Evolutionary conservation across 805 yeast species (phyloP), one percentile per base, ranked within the genome.

Genomic region (Zygosaccharomyces gambellarensis): DNA sequence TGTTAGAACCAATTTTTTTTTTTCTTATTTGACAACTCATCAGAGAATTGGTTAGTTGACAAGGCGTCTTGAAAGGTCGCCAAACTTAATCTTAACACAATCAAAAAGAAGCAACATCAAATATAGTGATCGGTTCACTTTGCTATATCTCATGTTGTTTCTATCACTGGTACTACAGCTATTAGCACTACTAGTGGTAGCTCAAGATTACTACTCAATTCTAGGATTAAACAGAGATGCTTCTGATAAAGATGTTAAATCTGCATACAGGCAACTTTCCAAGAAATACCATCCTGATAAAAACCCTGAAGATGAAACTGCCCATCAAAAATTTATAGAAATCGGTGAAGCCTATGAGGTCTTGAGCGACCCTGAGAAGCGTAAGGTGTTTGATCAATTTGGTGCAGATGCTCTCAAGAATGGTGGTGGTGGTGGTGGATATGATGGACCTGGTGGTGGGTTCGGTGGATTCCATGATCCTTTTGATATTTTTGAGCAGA

Each of bases 271-370:
- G 56, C 78, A 80, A 48, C 70, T 92, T 55, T 83, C 90, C 56
- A 85, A 88, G 65, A 87, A 87, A 63, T 89, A 79, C 68, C 99
- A 92, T 63, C 99, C 99, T 2, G 99, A 92, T 69, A 92, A 92
- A 71, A 94, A 92, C 64, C 83, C 85, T 4, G 85, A 84, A 5
- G 80, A 84, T 58, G 89, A 87, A 7, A 85, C 78, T 27, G 96
- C 97, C 0, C 90, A 87, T 56, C 83, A 85, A 44, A 83, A 80
- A 69, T 94, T 90, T 65, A 83, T 94, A 45, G 95, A 90, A 68
- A 79, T 94, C 27, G 96, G 96, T 12, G 95, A 86, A 62, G 98
- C 98, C 0, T 92, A 92, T 66, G 97, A 90, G 48, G 86, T 89
- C 10, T 75, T 90, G 53, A 77, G 81, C 55, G 88, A 89, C 63